phyloP scores from a whole-genome alignment of 2,329 filamentous ascomycete species.

The Colletotrichum noveboracense region DNA sequence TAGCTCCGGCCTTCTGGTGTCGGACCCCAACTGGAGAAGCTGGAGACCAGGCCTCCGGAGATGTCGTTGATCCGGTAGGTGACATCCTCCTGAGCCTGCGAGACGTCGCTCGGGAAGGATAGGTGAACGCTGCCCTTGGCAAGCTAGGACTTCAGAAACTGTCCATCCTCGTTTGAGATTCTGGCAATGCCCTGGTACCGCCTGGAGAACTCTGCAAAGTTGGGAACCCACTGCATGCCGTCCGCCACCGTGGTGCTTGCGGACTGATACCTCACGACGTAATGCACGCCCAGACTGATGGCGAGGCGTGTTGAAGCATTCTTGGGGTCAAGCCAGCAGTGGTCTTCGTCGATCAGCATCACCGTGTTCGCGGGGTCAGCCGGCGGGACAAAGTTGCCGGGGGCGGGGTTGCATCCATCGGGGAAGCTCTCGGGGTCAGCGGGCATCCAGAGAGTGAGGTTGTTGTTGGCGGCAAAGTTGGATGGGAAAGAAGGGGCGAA shows the following conservation, averaged over 20 bases:
- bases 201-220: not conserved
- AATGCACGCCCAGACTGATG: not conserved
- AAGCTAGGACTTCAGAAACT: not conserved
- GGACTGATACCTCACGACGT: not conserved
- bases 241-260: not conserved
- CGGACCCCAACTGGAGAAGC: conserved; percentile 19
- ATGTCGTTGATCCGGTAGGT: not conserved
- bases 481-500: not conserved
- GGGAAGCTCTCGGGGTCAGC: not conserved
- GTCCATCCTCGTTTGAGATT: not conserved
- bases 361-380: not conserved
- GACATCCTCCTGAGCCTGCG: not conserved
- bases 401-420: not conserved
- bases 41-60: not conserved
- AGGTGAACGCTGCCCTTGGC: not conserved
- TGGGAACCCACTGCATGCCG: not conserved
- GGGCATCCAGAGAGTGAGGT: not conserved
- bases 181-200: not conserved
- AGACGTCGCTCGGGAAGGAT: not conserved
- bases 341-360: not conserved
- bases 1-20: conserved; percentile 18
- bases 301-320: not conserved
- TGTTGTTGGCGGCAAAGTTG: not conserved
- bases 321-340: not conserved
- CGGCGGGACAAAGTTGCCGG: not conserved